Evolutionary conservation across 1,139 yeast genomes (phyloP), one percentile per base, ranked within the genome.

Genomic region (Hansenula sp.): DNA sequence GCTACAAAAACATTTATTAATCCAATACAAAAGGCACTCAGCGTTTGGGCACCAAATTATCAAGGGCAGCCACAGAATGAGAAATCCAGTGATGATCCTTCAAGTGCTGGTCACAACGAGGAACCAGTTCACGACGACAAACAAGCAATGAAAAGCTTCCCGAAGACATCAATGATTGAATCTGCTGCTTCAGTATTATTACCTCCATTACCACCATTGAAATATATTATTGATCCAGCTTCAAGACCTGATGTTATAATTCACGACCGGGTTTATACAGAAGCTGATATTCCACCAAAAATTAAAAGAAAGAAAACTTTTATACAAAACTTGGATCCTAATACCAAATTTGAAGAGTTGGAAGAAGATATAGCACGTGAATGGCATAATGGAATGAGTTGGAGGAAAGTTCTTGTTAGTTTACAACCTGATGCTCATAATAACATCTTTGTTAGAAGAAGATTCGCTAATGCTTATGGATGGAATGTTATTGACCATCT

Each of bases 341-440:
- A 46, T 32, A 28, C 46, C 16, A 49, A 33, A 28, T 52, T 46
- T 35, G 51, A 48, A 31, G 51, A 51, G 16, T 40, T 75, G 17
- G 97, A 90, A 56, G 96, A 88, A 49, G 73, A 72, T 36, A 87
- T 90, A 42, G 95, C 95, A 1, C 64, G 90, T 29, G 79, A 77
- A 45, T 86, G 90, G 77, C 95, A 86, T 56, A 70, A 73, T 42
- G 82, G 77, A 11, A 76, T 89, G 85, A 60, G 75, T 4, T 92
- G 99, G 99, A 69, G 98, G 35, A 92, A 92, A 61, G 96, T 92
- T 2, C 62, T 94, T 24, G 96, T 92, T 2, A 77, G 78, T 41
- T 65, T 94, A 42, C 79, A 83, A 48, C 96, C 97, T 0, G 98
- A 92, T 63, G 96, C 99, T 0, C 99, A 92, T 57, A 92, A 92